Evolutionary conservation across 2,329 filamentous ascomycete genomes (phyloP).

Genomic region (Magnaporthiopsis rhizophila): DNA sequence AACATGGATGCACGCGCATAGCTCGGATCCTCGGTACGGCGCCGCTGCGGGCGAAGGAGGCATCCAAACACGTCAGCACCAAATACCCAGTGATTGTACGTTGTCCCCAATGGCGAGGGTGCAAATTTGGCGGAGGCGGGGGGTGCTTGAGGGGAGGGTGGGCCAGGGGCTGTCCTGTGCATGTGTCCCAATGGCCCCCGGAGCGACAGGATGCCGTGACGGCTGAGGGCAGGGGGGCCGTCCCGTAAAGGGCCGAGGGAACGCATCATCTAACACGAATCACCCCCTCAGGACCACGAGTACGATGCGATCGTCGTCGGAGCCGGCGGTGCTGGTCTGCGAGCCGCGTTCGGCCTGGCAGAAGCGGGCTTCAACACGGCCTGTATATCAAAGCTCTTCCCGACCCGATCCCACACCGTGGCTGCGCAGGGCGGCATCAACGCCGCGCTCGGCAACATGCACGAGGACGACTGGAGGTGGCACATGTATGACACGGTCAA

Average conservation of each 20-base stretch:
- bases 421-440: constrained; percentile 81
- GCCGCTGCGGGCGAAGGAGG: constrained; percentile 87
- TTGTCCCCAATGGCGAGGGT: constrained; percentile 14
- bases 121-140: neutral
- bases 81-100: constrained; percentile 93
- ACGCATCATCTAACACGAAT: neutral
- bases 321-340: constrained; percentile 72
- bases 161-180: too few species aligned
- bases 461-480: constrained; percentile 97
- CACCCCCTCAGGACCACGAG: constrained; percentile 72
- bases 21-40: constrained; percentile 80
- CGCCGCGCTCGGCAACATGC: constrained; percentile 88
- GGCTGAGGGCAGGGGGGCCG: too few species aligned
- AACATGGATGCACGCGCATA: constrained; percentile 23
- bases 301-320: constrained; percentile 96
- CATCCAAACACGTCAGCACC: constrained; percentile 73
- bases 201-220: too few species aligned
- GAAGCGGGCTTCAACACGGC: constrained; percentile 87
- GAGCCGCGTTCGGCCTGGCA: constrained; percentile 77
- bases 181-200: too few species aligned
- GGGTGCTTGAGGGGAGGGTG: neutral
- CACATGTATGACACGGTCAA: constrained; percentile 99
- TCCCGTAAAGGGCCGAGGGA: neutral
- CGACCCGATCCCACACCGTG: constrained; percentile 77
- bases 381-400: constrained; percentile 82